These are phyloP conservation scores for Saccharomycopsis javanensis DNA, from an alignment of 805 yeast species.

Conservation along the genomic window DNA sequence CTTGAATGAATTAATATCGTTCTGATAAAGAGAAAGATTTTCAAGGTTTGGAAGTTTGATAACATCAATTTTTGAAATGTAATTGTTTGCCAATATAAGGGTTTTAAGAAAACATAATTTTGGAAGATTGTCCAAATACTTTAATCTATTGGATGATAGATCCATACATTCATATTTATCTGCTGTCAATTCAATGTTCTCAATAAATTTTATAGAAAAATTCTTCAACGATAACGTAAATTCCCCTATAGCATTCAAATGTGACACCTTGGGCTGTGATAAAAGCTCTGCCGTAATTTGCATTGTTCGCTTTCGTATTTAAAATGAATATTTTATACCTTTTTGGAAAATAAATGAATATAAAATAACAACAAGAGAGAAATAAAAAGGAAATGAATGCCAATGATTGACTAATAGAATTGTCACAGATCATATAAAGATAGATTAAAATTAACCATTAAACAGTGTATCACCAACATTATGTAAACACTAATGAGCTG, in stretches of 20 bases:
- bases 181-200: conserved; percentile 32
- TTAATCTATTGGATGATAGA: conserved; percentile 65
- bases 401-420: too few relatives aligned
- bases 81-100: conserved; percentile 55
- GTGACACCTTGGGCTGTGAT: conserved; percentile 34
- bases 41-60: conserved; percentile 38
- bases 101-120: conserved; percentile 35
- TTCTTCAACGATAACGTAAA: conserved; percentile 34
- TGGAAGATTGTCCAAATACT: conserved; percentile 43
- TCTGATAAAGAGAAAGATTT: conserved; percentile 43
- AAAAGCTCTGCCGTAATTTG: conserved; percentile 45
- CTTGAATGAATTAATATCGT: conserved; percentile 37
- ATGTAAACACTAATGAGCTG: too few relatives aligned
- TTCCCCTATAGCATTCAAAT: conserved; percentile 35
- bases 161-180: conserved; percentile 52
- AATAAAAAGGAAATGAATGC: too few relatives aligned
- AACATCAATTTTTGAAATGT: conserved; percentile 34
- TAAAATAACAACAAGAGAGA: too few relatives aligned
- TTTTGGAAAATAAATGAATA: background rate
- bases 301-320: conserved; percentile 29
- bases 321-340: background rate
- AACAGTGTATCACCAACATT: too few relatives aligned
- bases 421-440: too few relatives aligned
- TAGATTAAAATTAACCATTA: too few relatives aligned
- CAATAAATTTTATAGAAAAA: conserved; percentile 34